Percentiles rank a stretch among this genome's conserved stretches.
Conservation (phyloP, 2,329 filamentous ascomycete species). For the Talaromyces sp. region DNA sequence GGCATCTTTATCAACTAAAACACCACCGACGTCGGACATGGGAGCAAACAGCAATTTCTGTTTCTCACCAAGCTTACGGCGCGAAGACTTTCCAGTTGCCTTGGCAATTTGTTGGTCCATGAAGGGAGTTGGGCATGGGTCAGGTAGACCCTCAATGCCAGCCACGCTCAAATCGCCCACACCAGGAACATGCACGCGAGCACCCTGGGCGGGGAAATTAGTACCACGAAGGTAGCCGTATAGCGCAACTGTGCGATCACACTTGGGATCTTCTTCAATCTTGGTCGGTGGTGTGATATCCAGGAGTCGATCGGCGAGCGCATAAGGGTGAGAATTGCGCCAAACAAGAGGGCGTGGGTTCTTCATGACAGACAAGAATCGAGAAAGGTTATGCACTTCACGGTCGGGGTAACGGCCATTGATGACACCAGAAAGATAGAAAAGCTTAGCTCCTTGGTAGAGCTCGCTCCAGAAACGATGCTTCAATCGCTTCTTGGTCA, state of each 20-base stretch:
- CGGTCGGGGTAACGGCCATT: conserved; percentile 96
- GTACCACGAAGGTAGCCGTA: conserved; percentile 94
- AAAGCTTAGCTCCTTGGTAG: conserved; percentile 95
- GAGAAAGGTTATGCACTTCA: conserved; percentile 91
- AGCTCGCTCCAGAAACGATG: conserved; percentile 95
- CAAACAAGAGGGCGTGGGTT: conserved; percentile 94
- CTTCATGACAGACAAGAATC: conserved; percentile 98
- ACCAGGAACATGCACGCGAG: conserved; percentile 88
- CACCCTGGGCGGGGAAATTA: conserved; percentile 84
- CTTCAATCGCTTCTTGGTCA: conserved; percentile 95
- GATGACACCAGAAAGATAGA: conserved; percentile 94
- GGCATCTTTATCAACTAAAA: conserved; percentile 95
- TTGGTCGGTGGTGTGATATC: conserved; percentile 92
- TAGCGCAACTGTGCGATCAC: conserved; percentile 85
- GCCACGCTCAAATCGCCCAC: conserved; percentile 85
- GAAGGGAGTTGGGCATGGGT: conserved; percentile 91
- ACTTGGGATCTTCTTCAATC: conserved; percentile 84
- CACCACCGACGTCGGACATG: conserved; percentile 95
- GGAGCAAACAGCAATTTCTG: conserved; percentile 95
- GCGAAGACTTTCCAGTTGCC: conserved; percentile 76
- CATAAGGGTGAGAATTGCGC: conserved; percentile 95
- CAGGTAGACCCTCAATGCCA: conserved; percentile 82
- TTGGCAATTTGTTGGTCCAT: conserved; percentile 88
- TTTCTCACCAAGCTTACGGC: conserved; percentile 87
- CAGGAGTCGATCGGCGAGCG: conserved; percentile 88